A percentile compares a stretch with the other conserved stretches of the same genome.
Conservation (phyloP, 768 basidiomycete genomes). For the Tylopilus vinaceipallidus region DNA sequence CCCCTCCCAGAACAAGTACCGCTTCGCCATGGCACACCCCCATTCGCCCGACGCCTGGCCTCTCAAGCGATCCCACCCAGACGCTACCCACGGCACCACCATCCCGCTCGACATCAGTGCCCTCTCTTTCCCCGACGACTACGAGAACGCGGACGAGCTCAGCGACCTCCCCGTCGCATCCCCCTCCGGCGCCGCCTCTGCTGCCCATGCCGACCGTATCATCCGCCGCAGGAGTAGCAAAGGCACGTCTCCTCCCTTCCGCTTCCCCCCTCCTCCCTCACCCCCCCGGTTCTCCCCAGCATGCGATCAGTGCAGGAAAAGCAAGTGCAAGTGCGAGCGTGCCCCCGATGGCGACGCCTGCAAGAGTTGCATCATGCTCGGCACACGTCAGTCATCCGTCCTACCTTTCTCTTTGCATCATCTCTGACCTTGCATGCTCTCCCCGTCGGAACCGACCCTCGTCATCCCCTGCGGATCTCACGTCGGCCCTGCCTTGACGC, state of each 20-base stretch:
- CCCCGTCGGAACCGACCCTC: constrained; percentile 10
- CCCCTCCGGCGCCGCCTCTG: constrained; percentile 23
- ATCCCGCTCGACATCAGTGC: constrained; percentile 26
- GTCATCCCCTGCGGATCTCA: too few relatives aligned
- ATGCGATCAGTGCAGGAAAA: constrained; percentile 88
- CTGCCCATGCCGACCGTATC: constrained; percentile 43
- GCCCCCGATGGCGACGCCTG: constrained; percentile 59
- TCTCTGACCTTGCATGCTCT: constrained; percentile 9
- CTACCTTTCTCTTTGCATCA: not conserved
- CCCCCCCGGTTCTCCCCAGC: constrained; percentile 38
- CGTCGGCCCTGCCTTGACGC: too few relatives aligned
- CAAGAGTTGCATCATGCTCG: constrained; percentile 72
- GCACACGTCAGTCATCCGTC: constrained; percentile 51
- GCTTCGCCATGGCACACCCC: constrained; percentile 29
- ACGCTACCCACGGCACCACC: constrained; percentile 5
- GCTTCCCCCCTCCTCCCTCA: not conserved
- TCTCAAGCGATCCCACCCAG: constrained; percentile 13
- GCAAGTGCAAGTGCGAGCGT: constrained; percentile 88
- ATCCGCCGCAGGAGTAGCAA: constrained; percentile 76
- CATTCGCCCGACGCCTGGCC: constrained; percentile 23
- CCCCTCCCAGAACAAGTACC: constrained; percentile 14
- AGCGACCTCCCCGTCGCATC: constrained; percentile 39
- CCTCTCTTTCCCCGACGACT: constrained; percentile 57
- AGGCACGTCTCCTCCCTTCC: constrained; percentile 39
- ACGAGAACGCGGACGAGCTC: constrained; percentile 59